These are phyloP conservation scores for Cercospora sp. DNA, from an alignment of 2,329 filamentous ascomycete genomes.

Conservation along the genomic window DNA sequence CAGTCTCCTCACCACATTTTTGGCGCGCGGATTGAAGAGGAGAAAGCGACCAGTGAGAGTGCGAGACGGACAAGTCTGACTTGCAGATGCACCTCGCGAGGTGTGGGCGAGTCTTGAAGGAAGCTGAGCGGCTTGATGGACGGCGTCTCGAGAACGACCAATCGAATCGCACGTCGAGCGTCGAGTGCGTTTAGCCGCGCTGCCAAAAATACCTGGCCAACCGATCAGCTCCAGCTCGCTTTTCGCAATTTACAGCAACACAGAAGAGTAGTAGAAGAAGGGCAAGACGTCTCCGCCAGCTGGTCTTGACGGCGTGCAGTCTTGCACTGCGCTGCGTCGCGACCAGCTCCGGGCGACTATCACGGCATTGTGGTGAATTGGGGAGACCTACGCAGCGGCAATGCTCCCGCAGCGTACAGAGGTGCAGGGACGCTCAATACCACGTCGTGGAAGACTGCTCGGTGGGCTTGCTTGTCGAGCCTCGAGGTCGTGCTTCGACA, in stretches of 20 bases:
- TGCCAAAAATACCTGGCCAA: slow-evolving; percentile 18
- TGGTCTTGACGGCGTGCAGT: background rate
- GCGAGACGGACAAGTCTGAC: slow-evolving; percentile 18
- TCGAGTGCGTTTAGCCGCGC: slow-evolving; percentile 13
- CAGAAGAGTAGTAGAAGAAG: slow-evolving; percentile 8
- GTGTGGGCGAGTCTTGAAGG: slow-evolving; percentile 16
- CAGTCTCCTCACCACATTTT: slow-evolving; percentile 32
- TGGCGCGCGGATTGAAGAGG: slow-evolving; percentile 25
- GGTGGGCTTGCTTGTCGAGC: background rate
- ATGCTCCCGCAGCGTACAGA: background rate
- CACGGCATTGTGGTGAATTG: background rate
- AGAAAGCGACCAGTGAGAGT: slow-evolving; percentile 22
- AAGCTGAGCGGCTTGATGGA: slow-evolving; percentile 14
- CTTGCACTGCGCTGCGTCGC: background rate
- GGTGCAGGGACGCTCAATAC: background rate
- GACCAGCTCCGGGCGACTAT: background rate
- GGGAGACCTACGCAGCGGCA: background rate
- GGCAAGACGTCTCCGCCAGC: background rate
- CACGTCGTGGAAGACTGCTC: background rate
- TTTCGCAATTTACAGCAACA: background rate
- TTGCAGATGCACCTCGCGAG: slow-evolving; percentile 15
- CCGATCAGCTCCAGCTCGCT: slow-evolving; percentile 9
- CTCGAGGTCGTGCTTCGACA: background rate
- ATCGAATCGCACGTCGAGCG: slow-evolving; percentile 10
- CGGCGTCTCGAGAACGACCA: slow-evolving; percentile 13